Percentiles rank a stretch among this genome's conserved stretches.
phyloP scores from a whole-genome alignment of 2,329 filamentous ascomycete genomes.

The Exophiala calicioides region DNA sequence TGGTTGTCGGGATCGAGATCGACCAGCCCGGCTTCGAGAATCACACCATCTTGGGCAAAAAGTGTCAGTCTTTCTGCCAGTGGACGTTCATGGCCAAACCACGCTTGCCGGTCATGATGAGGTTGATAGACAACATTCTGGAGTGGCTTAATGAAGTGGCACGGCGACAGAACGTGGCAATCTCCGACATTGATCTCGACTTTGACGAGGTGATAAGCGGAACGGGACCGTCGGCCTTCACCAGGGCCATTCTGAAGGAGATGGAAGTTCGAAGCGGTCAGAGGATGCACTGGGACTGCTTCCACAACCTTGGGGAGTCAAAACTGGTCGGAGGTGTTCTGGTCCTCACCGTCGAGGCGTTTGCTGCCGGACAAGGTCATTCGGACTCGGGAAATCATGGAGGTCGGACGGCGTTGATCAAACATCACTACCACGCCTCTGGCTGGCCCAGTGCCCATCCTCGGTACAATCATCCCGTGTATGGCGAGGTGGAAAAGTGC shows the following conservation, averaged over 20 bases:
- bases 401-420: slow-evolving; percentile 65
- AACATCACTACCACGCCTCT: slow-evolving; percentile 74
- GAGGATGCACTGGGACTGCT: slow-evolving; percentile 61
- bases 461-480: slow-evolving; percentile 67
- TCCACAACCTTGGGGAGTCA: slow-evolving; percentile 67
- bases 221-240: slow-evolving; percentile 72
- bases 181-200: slow-evolving; percentile 64
- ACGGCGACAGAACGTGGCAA: slow-evolving; percentile 57
- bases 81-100: slow-evolving; percentile 75
- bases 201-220: slow-evolving; percentile 73
- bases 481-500: slow-evolving; percentile 69
- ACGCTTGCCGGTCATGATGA: slow-evolving; percentile 66
- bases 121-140: slow-evolving; percentile 68
- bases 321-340: slow-evolving; percentile 65
- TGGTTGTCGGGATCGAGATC: slow-evolving; percentile 71
- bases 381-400: slow-evolving; percentile 72
- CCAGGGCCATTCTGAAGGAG: slow-evolving; percentile 63
- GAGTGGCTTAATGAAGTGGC: slow-evolving; percentile 64
- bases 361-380: slow-evolving; percentile 72
- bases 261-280: slow-evolving; percentile 56
- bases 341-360: slow-evolving; percentile 70
- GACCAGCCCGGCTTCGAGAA: slow-evolving; percentile 66
- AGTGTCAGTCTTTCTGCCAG: slow-evolving; percentile 71
- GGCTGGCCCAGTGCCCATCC: slow-evolving; percentile 69
- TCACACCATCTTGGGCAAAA: slow-evolving; percentile 66